Conservation (phyloP, 2,329 filamentous ascomycete species). For the Aspergillus sp. region DNA sequence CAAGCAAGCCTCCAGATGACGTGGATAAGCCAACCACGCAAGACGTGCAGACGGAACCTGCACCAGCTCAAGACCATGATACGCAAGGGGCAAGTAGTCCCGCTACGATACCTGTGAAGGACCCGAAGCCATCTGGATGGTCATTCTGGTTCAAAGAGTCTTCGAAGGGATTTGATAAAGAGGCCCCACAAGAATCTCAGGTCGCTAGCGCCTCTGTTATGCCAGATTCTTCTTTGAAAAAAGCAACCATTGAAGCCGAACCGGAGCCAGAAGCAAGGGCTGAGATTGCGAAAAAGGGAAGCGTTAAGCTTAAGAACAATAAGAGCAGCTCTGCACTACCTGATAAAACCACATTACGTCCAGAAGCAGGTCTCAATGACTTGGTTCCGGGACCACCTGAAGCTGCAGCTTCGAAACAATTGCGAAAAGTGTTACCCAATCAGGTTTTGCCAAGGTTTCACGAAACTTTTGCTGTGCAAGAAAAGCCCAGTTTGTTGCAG, state of each 20-base stretch:
- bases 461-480: conserved; percentile 48
- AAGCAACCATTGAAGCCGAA: conserved; percentile 20
- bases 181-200: conserved; percentile 28
- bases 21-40: conserved; percentile 16
- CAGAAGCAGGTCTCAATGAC: conserved; percentile 20
- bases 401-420: conserved; percentile 35
- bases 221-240: conserved; percentile 22
- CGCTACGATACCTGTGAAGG: conserved; percentile 24
- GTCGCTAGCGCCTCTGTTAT: conserved; percentile 26
- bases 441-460: conserved; percentile 52
- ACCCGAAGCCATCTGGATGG: conserved; percentile 40
- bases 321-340: conserved; percentile 27
- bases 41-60: conserved; percentile 12
- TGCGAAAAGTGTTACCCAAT: conserved; percentile 45
- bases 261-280: conserved; percentile 26
- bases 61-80: conserved; percentile 20
- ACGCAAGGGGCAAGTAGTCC: conserved; percentile 22
- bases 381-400: conserved; percentile 33
- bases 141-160: conserved; percentile 45
- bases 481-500: conserved; percentile 66
- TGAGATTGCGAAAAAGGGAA: conserved; percentile 32
- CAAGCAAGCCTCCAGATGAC: conserved; percentile 16
- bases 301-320: conserved; percentile 30
- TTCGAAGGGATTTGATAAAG: conserved; percentile 28
- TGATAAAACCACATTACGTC: conserved; percentile 22